Base-by-base conservation (phyloP, 2,329 filamentous ascomycete genomes). In the Bipolaris zeicola region DNA sequence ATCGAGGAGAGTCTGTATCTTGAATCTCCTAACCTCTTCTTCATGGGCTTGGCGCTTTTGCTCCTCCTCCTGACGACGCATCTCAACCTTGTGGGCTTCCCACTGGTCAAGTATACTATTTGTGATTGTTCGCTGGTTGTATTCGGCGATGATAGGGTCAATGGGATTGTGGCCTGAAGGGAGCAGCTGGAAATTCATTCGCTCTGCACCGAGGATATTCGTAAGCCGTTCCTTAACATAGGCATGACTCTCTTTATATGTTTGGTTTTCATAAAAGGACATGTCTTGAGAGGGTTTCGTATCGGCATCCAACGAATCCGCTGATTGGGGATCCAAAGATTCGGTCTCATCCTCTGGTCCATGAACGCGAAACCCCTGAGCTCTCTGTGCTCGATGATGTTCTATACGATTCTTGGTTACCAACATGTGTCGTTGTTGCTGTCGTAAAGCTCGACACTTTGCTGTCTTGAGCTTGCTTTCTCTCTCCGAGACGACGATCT, bases 141-240 rank as follows among this genome's bases (percentile, higher is more conserved):
- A 13, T 22, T 58, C 39, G 5, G 31, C 58, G 13, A 61, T 50
- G 10, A 44, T 36, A 7, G 45, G 36, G 7, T 61, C 58, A 1
- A 58, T 44, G 1, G 47, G 55, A 2, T 45, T 50, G 18, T 55
- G 48, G 8, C 58, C 55, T 6, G 58, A 61, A 5, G 48, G 55
- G n/a, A 50, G 39, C 0, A 58, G 20, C 10, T 36, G 39, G 11
- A 28, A 24, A 5, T 44, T 43, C 52, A 58, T 61, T 22, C 46
- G 46, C 31, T 53, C 48, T 10, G 39, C 20, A n/a, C 55, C 51
- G 22, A 61, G 46, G 2, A 58, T 18, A 6, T 36, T n/a, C 5
- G 24, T 49, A 2, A 58, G 41, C 5, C 38, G 57, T 41, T 55
- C 39, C 1, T 43, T 13, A 6, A 55, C 39, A 20, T 52, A 55